Conservation (phyloP, 2,329 filamentous ascomycete genomes). For the Teratosphaeria viscida region DNA sequence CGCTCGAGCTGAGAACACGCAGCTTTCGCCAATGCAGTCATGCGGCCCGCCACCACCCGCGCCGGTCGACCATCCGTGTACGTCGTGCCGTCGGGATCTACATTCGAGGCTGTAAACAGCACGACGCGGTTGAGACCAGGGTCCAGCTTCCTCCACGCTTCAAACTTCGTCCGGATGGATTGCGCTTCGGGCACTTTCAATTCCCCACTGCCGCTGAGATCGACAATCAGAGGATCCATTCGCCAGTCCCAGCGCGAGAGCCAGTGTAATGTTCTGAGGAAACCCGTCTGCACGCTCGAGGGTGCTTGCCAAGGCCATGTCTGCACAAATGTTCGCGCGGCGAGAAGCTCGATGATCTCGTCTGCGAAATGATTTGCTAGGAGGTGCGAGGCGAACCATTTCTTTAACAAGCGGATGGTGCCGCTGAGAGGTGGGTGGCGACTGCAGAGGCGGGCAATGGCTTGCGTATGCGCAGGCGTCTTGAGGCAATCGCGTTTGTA, state of each 20-base stretch:
- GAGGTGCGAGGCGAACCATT: slow-evolving; percentile 80
- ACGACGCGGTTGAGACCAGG: slow-evolving; percentile 75
- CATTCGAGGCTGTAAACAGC: slow-evolving; percentile 69
- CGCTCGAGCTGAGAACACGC: slow-evolving; percentile 48
- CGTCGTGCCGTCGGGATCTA: slow-evolving; percentile 65
- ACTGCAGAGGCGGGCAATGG: slow-evolving; percentile 68
- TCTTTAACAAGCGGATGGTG: slow-evolving; percentile 74
- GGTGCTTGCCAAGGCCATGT: slow-evolving; percentile 73
- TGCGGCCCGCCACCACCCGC: slow-evolving; percentile 72
- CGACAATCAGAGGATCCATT: slow-evolving; percentile 67
- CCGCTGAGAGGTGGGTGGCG: slow-evolving; percentile 69
- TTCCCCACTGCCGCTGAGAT: slow-evolving; percentile 43
- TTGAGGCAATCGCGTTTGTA: slow-evolving; percentile 64
- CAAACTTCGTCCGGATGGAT: slow-evolving; percentile 58
- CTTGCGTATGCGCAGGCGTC: slow-evolving; percentile 69
- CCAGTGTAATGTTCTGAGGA: slow-evolving; percentile 69
- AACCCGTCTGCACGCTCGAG: slow-evolving; percentile 65
- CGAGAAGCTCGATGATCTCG: slow-evolving; percentile 77
- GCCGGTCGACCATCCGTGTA: slow-evolving; percentile 68
- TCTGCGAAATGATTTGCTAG: slow-evolving; percentile 64
- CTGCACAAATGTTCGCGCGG: slow-evolving; percentile 65
- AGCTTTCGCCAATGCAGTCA: slow-evolving; percentile 71
- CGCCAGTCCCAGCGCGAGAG: slow-evolving; percentile 90
- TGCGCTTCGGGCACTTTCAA: slow-evolving; percentile 52
- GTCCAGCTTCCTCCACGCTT: slow-evolving; percentile 79